phyloP scores from a whole-genome alignment of 139 green algal species.

The Chlamydomonas eustigma region DNA sequence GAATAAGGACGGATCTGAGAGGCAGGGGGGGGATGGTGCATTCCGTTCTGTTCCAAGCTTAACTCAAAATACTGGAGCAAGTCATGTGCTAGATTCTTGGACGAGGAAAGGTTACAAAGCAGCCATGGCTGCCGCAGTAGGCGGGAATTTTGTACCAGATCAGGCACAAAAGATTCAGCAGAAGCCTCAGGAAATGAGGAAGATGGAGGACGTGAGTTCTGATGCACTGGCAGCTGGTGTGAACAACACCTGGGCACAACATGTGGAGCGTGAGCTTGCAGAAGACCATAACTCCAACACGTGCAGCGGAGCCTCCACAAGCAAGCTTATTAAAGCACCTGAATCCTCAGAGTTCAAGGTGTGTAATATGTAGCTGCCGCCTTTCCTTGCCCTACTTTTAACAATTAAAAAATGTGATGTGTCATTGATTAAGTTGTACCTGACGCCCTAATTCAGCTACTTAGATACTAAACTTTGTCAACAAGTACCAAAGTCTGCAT shows the following conservation, averaged over 20 bases:
- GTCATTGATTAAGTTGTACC: background rate
- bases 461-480: no score
- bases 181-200: no score
- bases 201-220: no score
- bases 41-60: no score
- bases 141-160: background rate
- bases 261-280: slow-evolving; percentile 28
- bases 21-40: no score
- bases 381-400: no score
- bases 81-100: background rate
- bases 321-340: slow-evolving; percentile 14
- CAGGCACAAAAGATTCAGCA: background rate
- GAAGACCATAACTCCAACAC: no score
- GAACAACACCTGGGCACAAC: slow-evolving; percentile 22
- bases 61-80: no score
- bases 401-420: background rate
- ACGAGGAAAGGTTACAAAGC: background rate
- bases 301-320: no score
- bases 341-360: background rate
- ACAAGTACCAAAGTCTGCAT: no score
- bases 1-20: no score
- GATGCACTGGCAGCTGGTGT: background rate
- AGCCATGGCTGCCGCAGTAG: background rate
- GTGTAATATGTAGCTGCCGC: background rate
- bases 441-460: background rate